These are phyloP conservation scores for Apiotrichum brassicae DNA, from an alignment of 1,284 basidiomycete genomes.

Conservation along the genomic window DNA sequence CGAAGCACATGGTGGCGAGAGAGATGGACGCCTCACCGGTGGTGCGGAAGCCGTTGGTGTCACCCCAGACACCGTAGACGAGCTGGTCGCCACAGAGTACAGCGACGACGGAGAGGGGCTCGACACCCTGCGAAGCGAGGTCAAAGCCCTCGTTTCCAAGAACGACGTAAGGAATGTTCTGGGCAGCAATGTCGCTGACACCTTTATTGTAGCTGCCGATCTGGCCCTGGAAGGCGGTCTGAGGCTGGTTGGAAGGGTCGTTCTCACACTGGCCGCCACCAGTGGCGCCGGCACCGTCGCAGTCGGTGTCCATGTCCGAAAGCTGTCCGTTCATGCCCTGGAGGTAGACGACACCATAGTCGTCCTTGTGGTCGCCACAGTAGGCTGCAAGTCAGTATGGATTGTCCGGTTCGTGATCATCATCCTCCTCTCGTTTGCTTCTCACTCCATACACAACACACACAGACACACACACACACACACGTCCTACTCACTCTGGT, in stretches of 20 bases:
- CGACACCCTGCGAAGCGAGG: not conserved
- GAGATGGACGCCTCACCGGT: conserved; percentile 1
- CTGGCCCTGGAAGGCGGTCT: not conserved
- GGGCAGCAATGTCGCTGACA: not conserved
- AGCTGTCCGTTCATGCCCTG: not conserved
- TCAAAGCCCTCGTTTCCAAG: not conserved
- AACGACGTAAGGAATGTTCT: not conserved
- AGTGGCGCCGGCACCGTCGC: not conserved
- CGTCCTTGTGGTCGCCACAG: not conserved
- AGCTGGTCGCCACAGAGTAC: not conserved
- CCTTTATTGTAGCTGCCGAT: not conserved
- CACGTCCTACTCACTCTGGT: not conserved
- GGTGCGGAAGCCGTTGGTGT: not conserved
- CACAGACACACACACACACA: not conserved
- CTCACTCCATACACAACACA: not conserved
- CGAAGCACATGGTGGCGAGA: not conserved
- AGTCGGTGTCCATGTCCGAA: not conserved
- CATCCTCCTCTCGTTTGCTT: not conserved
- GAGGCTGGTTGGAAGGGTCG: not conserved
- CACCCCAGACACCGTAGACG: conserved; percentile 1
- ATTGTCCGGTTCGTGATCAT: no score
- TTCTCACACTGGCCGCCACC: not conserved
- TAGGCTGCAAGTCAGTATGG: not conserved
- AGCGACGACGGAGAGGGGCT: not conserved
- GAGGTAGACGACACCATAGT: not conserved